Evolutionary conservation across 495 filamentous ascomycete genomes (phyloP).

Genomic region (Podospora tetraspora): DNA sequence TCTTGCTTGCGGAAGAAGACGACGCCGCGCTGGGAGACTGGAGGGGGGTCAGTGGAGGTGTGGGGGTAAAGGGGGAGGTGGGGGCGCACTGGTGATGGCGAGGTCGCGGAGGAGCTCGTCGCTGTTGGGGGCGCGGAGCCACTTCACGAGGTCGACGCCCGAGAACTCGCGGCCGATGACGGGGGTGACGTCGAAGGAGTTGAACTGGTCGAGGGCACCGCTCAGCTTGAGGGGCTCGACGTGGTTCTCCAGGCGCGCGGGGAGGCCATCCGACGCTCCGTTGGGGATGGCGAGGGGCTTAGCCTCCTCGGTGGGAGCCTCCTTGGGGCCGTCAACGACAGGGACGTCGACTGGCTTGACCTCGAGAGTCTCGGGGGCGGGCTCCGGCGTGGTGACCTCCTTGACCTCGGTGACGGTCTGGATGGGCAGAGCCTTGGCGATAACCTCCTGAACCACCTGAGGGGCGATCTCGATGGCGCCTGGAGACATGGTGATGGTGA

Average conservation of each 20-base stretch:
- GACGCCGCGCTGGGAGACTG: constrained; percentile 74
- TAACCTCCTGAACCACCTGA: constrained; percentile 24
- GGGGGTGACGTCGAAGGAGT: constrained; percentile 61
- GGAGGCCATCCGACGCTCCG: constrained; percentile 9
- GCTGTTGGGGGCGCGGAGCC: constrained; percentile 56
- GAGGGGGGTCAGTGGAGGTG: not conserved
- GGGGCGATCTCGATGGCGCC: constrained; percentile 27
- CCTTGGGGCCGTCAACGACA: not conserved
- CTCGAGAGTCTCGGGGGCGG: constrained; percentile 8
- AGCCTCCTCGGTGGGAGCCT: not conserved
- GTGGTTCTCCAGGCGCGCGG: constrained; percentile 17
- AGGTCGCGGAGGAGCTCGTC: constrained; percentile 62
- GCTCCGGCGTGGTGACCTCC: constrained; percentile 5
- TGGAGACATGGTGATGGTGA: constrained; percentile 26
- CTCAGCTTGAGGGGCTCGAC: constrained; percentile 45
- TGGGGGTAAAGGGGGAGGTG: not conserved
- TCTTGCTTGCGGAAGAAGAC: constrained; percentile 79
- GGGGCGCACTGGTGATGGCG: constrained; percentile 42
- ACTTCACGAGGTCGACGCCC: constrained; percentile 55
- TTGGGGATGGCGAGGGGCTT: not conserved
- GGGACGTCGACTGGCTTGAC: constrained; percentile 5
- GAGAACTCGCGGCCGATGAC: constrained; percentile 63
- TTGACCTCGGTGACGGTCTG: not conserved
- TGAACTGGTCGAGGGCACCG: constrained; percentile 51
- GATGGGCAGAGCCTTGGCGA: constrained; percentile 24